Base-by-base conservation (phyloP, 2,329 filamentous ascomycete species). In the Magnaporthiopsis rhizophila region DNA sequence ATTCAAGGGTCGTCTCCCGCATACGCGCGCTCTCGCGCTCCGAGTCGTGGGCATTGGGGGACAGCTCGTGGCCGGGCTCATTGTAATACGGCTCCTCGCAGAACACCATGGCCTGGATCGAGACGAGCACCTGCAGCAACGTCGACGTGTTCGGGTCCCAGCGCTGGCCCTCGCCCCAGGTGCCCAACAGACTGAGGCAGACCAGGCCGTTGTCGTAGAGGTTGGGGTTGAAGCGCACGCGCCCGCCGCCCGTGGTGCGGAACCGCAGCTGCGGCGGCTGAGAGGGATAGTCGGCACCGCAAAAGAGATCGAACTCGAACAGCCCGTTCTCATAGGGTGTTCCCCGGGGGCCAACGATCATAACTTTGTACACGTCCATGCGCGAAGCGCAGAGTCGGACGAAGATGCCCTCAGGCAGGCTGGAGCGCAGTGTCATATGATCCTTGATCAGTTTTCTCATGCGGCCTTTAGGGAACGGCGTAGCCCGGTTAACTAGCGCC, bases 101-200 rank as follows among this genome's bases (percentile, higher is more conserved):
- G 61, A 86, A 77, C 26, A 86, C 79, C 83, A 86, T 84, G 36
- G 78, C 76, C 68, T 86, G 84, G 62, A 86, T 82, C 34, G 80
- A 83, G n/a, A 86, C 77, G 13, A 83, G 73, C 7, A 84, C 72
- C 66, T 83, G 81, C 4, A 83, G 73, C 3, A 84, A 71, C 3
- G 81, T 84, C 6, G 81, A 84, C 50, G 75, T 72, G 12, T 71
- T 69, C 3, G 77, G 73, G 15, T 76, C 71, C 83, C 84, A 82
- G 12, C 71, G 67, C 66, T 78, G 74, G 12, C 81, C 82, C 0
- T 57, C 34, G 26, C 67, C 18, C 82, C 82, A 81, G 2, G 80
- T 83, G 0, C 77, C 78, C 0, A 83, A 74, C 15, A 84, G 73
- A 1, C 79, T 82, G 13, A 83, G 75, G 64, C 81, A 83, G 11